Percentiles rank a stretch among this genome's conserved stretches.
Conservation (phyloP, 768 basidiomycete species). For the Pisolithus albus region DNA sequence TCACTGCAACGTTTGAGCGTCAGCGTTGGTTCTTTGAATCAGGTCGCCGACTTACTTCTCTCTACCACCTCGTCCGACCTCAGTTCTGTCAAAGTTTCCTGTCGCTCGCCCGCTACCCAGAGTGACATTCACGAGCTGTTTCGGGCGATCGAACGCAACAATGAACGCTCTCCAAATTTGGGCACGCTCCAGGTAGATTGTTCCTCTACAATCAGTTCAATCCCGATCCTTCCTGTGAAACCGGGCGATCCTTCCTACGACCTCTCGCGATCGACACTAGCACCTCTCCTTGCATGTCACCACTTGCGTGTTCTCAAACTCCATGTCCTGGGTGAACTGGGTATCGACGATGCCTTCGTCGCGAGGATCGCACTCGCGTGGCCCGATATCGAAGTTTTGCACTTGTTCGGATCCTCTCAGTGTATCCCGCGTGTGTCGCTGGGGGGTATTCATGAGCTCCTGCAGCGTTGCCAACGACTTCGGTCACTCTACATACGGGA, state of each 20-base stretch:
- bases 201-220: too few relatives aligned
- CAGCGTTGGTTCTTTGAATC: constrained; percentile 18
- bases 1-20: constrained; percentile 17
- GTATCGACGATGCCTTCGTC: constrained; percentile 23
- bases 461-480: constrained; percentile 12
- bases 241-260: constrained; percentile 8
- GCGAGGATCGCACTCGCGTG: constrained; percentile 21
- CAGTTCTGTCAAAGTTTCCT: constrained; percentile 17
- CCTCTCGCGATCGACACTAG: constrained; percentile 18
- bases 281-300: constrained; percentile 18
- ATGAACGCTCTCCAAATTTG: not conserved
- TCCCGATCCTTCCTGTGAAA: not conserved
- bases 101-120: constrained; percentile 20
- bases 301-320: constrained; percentile 16
- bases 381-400: constrained; percentile 20
- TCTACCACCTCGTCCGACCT: constrained; percentile 18
- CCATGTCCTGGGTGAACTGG: constrained; percentile 20
- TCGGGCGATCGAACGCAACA: constrained; percentile 7
- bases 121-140: constrained; percentile 18
- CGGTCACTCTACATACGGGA: constrained; percentile 15
- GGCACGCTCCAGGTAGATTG: constrained; percentile 12
- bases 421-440: constrained; percentile 13
- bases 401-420: constrained; percentile 23
- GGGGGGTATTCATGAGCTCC: constrained; percentile 16
- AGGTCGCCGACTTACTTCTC: constrained; percentile 21